Percentiles rank a stretch among this genome's conserved stretches.
Evolutionary conservation across 768 basidiomycete species (phyloP).

Genomic region (Amanita jacksonii): DNA sequence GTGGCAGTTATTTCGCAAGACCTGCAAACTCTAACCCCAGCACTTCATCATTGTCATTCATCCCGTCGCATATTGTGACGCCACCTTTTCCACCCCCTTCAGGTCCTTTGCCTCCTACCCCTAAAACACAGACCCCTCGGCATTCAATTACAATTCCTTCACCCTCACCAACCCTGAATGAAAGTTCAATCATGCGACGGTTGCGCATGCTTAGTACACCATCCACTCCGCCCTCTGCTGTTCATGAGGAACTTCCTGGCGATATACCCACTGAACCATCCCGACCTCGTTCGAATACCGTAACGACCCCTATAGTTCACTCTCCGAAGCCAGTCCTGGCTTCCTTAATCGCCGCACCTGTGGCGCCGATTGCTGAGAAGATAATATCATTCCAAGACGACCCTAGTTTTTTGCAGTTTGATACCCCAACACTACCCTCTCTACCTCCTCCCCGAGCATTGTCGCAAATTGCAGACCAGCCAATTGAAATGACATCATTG

Average conservation of each 20-base stretch:
- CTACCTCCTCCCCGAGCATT: conserved; percentile 22
- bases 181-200: conserved; percentile 49
- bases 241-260: conserved; percentile 11
- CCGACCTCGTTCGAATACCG: conserved; percentile 1
- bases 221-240: conserved; percentile 21
- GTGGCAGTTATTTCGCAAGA: conserved; percentile 19
- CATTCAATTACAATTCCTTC: conserved; percentile 11
- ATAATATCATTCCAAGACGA: conserved; percentile 44
- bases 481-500: conserved; percentile 29
- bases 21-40: conserved; percentile 2
- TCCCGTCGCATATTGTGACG: conserved; percentile 9
- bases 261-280: not conserved
- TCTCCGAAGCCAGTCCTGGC: not conserved
- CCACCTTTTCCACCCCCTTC: conserved; percentile 34
- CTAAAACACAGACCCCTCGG: conserved; percentile 9
- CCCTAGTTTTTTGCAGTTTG: conserved; percentile 50
- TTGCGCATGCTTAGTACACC: conserved; percentile 62
- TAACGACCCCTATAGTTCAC: conserved; percentile 2
- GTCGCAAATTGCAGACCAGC: conserved; percentile 10
- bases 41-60: conserved; percentile 8
- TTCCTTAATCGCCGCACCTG: conserved; percentile 17
- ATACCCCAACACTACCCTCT: conserved; percentile 34
- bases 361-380: conserved; percentile 58
- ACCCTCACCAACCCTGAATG: conserved; percentile 17
- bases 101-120: conserved; percentile 34